Percentiles rank a stretch among this genome's conserved stretches.
Conservation (phyloP, 352 stramenopile species). For the Plasmopara muralis region DNA sequence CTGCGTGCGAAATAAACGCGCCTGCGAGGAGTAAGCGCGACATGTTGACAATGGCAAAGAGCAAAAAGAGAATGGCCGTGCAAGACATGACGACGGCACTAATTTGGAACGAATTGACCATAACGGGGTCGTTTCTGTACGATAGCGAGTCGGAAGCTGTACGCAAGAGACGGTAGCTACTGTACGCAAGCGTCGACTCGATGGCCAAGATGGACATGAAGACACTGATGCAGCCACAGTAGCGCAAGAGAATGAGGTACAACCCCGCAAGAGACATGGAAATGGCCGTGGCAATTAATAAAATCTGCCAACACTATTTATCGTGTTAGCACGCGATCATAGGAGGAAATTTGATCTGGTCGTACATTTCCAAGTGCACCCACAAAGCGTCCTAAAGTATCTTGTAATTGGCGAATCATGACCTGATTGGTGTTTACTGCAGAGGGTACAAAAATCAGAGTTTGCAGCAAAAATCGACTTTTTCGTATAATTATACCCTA, state of each 20-base stretch:
- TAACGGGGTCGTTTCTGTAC: slow-evolving; percentile 55
- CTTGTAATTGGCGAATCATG: slow-evolving; percentile 67
- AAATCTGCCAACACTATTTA: slow-evolving; percentile 54
- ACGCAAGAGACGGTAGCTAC: slow-evolving; percentile 49
- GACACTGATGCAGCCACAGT: slow-evolving; percentile 67
- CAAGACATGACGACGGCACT: slow-evolving; percentile 48
- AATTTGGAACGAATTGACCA: slow-evolving; percentile 67
- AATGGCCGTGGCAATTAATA: slow-evolving; percentile 59
- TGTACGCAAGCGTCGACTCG: slow-evolving; percentile 54
- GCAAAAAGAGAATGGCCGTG: slow-evolving; percentile 54
- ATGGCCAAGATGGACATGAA: slow-evolving; percentile 59
- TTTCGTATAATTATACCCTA: slow-evolving; percentile 2
- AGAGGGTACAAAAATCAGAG: background rate
- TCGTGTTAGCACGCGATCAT: background rate
- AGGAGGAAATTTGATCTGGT: background rate
- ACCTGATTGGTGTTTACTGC: slow-evolving; percentile 42
- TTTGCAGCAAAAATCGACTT: background rate
- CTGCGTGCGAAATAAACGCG: slow-evolving; percentile 74
- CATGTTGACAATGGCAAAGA: slow-evolving; percentile 59
- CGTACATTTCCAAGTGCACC: slow-evolving; percentile 62
- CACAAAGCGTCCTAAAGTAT: slow-evolving; percentile 69
- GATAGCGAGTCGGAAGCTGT: slow-evolving; percentile 40
- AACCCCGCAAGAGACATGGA: slow-evolving; percentile 45
- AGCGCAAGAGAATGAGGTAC: slow-evolving; percentile 64
- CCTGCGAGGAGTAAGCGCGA: slow-evolving; percentile 57